phyloP scores from a whole-genome alignment of 1,284 basidiomycete genomes.

The Cutaneotrichosporon cavernicola region DNA sequence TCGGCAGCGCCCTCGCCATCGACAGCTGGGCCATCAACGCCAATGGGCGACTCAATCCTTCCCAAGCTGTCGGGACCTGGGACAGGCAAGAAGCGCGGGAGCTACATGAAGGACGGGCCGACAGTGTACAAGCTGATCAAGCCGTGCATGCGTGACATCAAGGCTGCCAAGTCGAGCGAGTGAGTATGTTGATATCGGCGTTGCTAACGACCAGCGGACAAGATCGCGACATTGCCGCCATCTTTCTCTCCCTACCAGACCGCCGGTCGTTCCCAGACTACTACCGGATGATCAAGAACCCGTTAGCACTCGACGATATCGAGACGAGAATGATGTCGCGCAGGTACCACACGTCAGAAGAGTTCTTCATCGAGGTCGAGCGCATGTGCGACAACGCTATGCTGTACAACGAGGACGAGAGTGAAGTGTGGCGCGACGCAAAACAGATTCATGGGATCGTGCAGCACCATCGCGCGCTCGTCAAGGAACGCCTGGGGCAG shows the following conservation, averaged over 20 bases:
- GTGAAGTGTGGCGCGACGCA: conserved; percentile 80
- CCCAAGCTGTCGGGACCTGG: conserved; percentile 18
- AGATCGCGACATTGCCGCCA: conserved; percentile 64
- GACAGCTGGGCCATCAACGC: conserved; percentile 22
- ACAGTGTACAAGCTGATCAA: conserved; percentile 51
- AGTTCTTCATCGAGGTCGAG: conserved; percentile 76
- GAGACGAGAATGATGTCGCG: conserved; percentile 71
- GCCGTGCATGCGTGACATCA: conserved; percentile 44
- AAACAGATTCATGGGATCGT: conserved; percentile 56
- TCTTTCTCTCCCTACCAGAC: conserved; percentile 75
- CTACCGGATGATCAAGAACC: conserved; percentile 78
- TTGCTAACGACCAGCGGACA: conserved; percentile 50
- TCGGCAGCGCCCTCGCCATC: conserved; percentile 15
- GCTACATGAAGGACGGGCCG: conserved; percentile 48
- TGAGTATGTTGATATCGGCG: conserved; percentile 25
- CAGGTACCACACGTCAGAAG: conserved; percentile 66
- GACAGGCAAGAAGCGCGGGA: conserved; percentile 35
- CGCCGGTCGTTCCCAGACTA: conserved; percentile 86
- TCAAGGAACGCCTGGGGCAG: conserved; percentile 21
- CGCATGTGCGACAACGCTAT: conserved; percentile 87
- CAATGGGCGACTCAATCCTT: conserved; percentile 10
- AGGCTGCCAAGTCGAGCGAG: conserved; percentile 42
- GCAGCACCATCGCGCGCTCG: conserved; percentile 17
- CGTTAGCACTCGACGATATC: conserved; percentile 79
- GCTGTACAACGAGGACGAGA: conserved; percentile 81